Percentiles rank a stretch among this genome's conserved stretches.
Conservation (phyloP, 177 flowering plant species). For the Vitis hybrid region DNA sequence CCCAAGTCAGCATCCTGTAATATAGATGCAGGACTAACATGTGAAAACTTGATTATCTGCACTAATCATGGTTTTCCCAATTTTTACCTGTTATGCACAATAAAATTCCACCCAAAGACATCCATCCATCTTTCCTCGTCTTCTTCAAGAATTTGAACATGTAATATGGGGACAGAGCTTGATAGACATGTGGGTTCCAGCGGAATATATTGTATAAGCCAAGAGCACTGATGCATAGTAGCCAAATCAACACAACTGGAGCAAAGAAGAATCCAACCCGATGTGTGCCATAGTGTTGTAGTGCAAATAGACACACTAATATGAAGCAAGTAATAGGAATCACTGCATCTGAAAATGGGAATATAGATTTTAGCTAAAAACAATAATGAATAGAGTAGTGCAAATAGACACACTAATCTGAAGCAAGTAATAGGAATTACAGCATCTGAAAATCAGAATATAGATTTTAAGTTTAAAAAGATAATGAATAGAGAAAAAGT, state of each 20-base stretch:
- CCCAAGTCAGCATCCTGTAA: too few relatives aligned
- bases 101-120: slow-evolving; percentile 93
- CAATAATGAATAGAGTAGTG: not conserved
- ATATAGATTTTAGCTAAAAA: not conserved
- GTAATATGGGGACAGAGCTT: slow-evolving; percentile 92
- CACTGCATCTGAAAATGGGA: slow-evolving; percentile 74
- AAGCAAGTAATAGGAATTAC: slow-evolving; percentile 89
- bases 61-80: not conserved
- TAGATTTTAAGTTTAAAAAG: not conserved
- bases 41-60: too few relatives aligned
- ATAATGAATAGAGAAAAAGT: not conserved
- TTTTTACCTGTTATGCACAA: slow-evolving; percentile 87
- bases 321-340: slow-evolving; percentile 91
- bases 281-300: slow-evolving; percentile 96
- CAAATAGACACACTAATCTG: slow-evolving; percentile 38
- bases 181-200: slow-evolving; percentile 84
- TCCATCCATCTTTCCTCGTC: slow-evolving; percentile 87
- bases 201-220: slow-evolving; percentile 80
- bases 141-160: slow-evolving; percentile 92
- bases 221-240: slow-evolving; percentile 81
- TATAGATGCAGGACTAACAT: too few relatives aligned
- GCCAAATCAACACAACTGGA: slow-evolving; percentile 82
- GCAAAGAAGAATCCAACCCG: slow-evolving; percentile 90
- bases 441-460: slow-evolving; percentile 64
- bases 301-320: slow-evolving; percentile 77